Conservation (phyloP, 192 early-diverging fungal species). For the Mortierella alpina region DNA sequence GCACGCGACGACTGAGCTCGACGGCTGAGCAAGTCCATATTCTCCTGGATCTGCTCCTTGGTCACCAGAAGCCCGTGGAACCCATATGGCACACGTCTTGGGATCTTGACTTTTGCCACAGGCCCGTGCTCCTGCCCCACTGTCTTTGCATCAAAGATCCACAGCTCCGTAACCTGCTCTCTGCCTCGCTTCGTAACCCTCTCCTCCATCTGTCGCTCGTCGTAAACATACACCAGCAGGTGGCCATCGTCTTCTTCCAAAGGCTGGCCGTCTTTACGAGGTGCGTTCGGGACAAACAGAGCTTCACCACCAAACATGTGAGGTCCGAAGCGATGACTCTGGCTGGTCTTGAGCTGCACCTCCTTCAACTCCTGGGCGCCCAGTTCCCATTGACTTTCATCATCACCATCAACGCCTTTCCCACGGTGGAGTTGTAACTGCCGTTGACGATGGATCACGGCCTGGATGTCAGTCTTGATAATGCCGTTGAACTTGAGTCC, state of each 20-base stretch:
- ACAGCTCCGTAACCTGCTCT: slow-evolving; percentile 36
- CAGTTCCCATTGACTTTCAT: slow-evolving; percentile 30
- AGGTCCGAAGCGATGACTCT: slow-evolving; percentile 22
- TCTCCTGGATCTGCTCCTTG: slow-evolving; percentile 37
- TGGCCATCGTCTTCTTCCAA: slow-evolving; percentile 31
- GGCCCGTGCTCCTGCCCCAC: slow-evolving; percentile 32
- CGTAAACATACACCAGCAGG: slow-evolving; percentile 41
- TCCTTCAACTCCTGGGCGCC: slow-evolving; percentile 10
- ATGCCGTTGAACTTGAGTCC: slow-evolving; percentile 32
- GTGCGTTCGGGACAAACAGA: slow-evolving; percentile 26
- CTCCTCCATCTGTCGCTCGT: slow-evolving; percentile 34
- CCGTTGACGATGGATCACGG: slow-evolving; percentile 16
- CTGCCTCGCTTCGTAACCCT: slow-evolving; percentile 10
- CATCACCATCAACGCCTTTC: slow-evolving; percentile 11
- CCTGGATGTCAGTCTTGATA: slow-evolving; percentile 24
- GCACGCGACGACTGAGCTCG: neutral
- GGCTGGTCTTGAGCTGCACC: neutral
- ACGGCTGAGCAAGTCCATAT: slow-evolving; percentile 7
- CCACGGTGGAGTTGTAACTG: neutral
- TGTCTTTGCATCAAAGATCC: slow-evolving; percentile 47
- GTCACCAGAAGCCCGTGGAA: slow-evolving; percentile 39
- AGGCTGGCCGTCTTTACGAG: neutral
- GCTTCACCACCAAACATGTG: slow-evolving; percentile 31
- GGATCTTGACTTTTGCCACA: slow-evolving; percentile 34
- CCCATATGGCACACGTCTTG: slow-evolving; percentile 36